Evolutionary conservation across 768 basidiomycete species (phyloP).

Genomic region (Tulasnella sp.): DNA sequence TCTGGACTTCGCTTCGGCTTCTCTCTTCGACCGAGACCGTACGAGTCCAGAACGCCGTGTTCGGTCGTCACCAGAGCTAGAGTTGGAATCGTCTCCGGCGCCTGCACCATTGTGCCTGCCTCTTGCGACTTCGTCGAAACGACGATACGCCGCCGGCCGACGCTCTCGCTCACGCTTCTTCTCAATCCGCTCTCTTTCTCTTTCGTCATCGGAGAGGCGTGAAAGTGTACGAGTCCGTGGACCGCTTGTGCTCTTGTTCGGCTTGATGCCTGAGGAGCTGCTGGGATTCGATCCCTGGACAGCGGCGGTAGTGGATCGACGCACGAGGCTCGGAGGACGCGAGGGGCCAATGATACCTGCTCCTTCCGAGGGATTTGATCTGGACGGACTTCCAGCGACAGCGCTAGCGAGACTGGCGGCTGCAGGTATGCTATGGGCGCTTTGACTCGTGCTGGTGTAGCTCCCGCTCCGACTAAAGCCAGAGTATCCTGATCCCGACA

Average conservation of each 20-base stretch:
- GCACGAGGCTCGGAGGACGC: too few relatives aligned
- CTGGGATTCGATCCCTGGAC: neutral
- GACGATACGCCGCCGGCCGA: neutral
- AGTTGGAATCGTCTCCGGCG: neutral
- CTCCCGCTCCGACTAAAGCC: neutral
- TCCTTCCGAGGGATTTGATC: too few relatives aligned
- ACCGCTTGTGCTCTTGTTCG: conserved; percentile 6
- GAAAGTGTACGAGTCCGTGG: neutral
- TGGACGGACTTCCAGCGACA: neutral
- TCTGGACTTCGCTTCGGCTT: neutral
- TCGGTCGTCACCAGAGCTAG: conserved; percentile 3
- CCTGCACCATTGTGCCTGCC: neutral
- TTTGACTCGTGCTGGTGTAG: neutral
- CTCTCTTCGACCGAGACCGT: neutral
- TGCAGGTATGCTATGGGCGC: neutral
- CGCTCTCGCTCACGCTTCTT: conserved; percentile 8
- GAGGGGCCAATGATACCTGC: too few relatives aligned
- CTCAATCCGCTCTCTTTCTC: neutral
- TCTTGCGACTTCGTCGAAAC: neutral
- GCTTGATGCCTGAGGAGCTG: neutral
- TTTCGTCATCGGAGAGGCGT: conserved; percentile 5
- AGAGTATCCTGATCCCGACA: conserved; percentile 2
- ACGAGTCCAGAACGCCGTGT: neutral
- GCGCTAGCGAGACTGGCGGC: neutral
- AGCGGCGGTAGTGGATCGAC: neutral